These are phyloP conservation scores for Pythium phragmiticola DNA, from an alignment of 352 stramenopile species.

Conservation along the genomic window DNA sequence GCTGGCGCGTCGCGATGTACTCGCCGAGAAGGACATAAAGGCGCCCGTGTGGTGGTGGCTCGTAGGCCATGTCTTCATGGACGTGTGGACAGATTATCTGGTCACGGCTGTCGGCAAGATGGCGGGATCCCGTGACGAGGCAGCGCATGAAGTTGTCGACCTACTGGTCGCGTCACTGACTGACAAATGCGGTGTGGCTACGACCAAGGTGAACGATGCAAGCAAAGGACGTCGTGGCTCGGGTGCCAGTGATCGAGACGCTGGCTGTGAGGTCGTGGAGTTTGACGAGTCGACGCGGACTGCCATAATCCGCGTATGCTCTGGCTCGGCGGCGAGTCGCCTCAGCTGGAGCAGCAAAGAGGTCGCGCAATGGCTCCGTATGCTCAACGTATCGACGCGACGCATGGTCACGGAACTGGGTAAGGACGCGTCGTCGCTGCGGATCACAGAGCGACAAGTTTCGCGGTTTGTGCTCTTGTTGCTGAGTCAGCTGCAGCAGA, in stretches of 20 bases:
- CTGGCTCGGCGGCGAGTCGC: not conserved
- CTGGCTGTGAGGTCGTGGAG: not conserved
- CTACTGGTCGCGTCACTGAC: slow-evolving; percentile 1
- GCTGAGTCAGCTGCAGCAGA: slow-evolving; percentile 2
- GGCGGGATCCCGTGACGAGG: not conserved
- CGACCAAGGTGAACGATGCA: not conserved
- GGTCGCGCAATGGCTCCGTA: slow-evolving; percentile 29
- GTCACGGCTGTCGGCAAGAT: not conserved
- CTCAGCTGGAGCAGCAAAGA: slow-evolving; percentile 22
- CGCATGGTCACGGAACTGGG: slow-evolving; percentile 25
- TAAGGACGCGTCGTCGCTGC: slow-evolving; percentile 3
- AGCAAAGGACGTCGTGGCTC: not conserved
- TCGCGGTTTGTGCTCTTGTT: slow-evolving; percentile 20
- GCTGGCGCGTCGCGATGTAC: slow-evolving; percentile 4
- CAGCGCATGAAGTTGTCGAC: not conserved
- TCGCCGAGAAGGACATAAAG: not conserved
- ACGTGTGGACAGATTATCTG: slow-evolving; percentile 15
- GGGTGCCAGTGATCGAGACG: not conserved
- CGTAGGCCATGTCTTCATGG: slow-evolving; percentile 2
- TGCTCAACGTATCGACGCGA: slow-evolving; percentile 33
- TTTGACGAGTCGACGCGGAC: slow-evolving; percentile 1
- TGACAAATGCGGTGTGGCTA: not conserved
- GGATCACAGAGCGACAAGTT: slow-evolving; percentile 17
- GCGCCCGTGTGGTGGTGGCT: slow-evolving; percentile 24
- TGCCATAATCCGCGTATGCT: not conserved